Percentiles rank a stretch among this genome's conserved stretches.
Evolutionary conservation across 345 rosid species (phyloP).

Genomic region (Hypericum androsaemum): DNA sequence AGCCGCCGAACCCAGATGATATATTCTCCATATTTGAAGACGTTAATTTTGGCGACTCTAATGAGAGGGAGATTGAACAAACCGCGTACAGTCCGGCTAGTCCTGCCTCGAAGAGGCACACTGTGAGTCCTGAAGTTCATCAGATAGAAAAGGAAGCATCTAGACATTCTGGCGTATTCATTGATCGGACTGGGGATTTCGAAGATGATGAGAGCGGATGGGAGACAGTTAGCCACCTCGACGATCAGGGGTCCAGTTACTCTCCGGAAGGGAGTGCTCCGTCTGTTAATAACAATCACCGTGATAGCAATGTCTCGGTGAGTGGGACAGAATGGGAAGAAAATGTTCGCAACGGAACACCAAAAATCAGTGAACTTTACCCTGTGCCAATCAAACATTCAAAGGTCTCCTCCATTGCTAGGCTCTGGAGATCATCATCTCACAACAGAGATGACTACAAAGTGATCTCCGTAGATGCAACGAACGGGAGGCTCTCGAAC

Average conservation of each 20-base stretch:
- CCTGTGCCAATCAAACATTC: slow-evolving; percentile 37
- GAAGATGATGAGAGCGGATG: slow-evolving; percentile 94
- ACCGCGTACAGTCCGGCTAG: slow-evolving; percentile 32
- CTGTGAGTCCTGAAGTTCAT: slow-evolving; percentile 38
- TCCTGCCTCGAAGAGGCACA: slow-evolving; percentile 39
- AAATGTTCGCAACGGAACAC: slow-evolving; percentile 43
- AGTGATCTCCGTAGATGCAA: slow-evolving; percentile 55
- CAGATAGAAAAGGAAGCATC: slow-evolving; percentile 19
- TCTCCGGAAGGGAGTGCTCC: slow-evolving; percentile 54
- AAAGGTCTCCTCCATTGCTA: slow-evolving; percentile 60
- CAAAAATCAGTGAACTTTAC: slow-evolving; percentile 58
- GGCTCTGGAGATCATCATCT: slow-evolving; percentile 66
- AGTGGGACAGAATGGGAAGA: slow-evolving; percentile 55
- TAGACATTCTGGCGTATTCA: slow-evolving; percentile 31
- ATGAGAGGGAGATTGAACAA: slow-evolving; percentile 34
- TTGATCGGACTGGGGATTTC: slow-evolving; percentile 35
- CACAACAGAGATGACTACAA: slow-evolving; percentile 53
- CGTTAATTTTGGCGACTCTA: slow-evolving; percentile 32
- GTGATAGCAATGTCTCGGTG: slow-evolving; percentile 39
- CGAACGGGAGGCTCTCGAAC: slow-evolving; percentile 57
- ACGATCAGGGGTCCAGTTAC: slow-evolving; percentile 70
- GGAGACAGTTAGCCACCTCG: slow-evolving; percentile 90
- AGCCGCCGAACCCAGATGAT: slow-evolving; percentile 54
- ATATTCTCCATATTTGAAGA: slow-evolving; percentile 58
- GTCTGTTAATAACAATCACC: slow-evolving; percentile 36